Evolutionary conservation across 164 flowering plant genomes (phyloP).

Genomic region (Magnolia officinalis): DNA sequence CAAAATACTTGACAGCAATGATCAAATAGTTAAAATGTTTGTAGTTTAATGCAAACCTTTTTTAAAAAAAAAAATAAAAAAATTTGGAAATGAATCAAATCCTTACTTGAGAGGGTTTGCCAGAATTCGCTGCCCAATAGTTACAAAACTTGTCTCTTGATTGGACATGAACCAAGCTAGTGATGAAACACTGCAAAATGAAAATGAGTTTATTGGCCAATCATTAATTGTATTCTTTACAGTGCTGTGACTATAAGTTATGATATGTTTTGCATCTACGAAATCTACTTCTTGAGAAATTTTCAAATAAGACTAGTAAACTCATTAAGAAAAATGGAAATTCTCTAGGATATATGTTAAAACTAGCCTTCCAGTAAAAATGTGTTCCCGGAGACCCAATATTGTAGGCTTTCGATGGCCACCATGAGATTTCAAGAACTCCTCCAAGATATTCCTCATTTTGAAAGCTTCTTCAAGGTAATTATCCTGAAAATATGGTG

Average conservation of each 20-base stretch:
- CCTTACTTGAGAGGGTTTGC: conserved; percentile 85
- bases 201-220: not conserved
- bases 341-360: conserved; percentile 5
- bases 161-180: conserved; percentile 99
- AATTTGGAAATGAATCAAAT: not conserved
- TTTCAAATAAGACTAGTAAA: too few relatives aligned
- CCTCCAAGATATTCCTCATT: conserved; percentile 39
- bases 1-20: not conserved
- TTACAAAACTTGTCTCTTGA: conserved; percentile 99
- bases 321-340: not conserved
- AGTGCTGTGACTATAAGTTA: not conserved
- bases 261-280: not conserved
- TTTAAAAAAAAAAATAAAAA: not conserved
- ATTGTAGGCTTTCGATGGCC: conserved; percentile 31
- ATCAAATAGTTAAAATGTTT: too few relatives aligned
- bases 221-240: not conserved
- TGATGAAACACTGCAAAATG: conserved; percentile 80
- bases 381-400: conserved; percentile 43
- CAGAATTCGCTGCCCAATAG: conserved; percentile 90
- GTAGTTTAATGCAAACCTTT: not conserved
- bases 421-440: conserved; percentile 21
- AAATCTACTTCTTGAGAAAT: not conserved
- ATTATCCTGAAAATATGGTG: conserved; percentile 30
- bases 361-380: conserved; percentile 42
- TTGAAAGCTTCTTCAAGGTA: conserved; percentile 48